Evolutionary conservation across 306 rosid species (phyloP).

Genomic region (Lupinus albus): DNA sequence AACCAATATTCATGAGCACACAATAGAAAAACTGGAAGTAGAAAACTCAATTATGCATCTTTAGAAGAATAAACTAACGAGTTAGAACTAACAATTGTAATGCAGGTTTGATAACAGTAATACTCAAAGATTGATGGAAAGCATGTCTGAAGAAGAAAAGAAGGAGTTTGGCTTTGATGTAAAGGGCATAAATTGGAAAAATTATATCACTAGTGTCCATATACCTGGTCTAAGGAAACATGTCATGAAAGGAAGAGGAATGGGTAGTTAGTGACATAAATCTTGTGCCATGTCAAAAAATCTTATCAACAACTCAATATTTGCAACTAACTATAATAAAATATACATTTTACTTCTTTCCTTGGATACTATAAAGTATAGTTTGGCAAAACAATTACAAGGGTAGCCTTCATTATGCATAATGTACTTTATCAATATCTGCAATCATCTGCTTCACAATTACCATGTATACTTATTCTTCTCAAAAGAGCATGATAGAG

Average conservation of each 20-base stretch:
- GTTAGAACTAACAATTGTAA: constrained; percentile 1
- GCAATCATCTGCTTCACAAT: constrained; percentile 2
- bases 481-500: too few relatives aligned
- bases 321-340: constrained; percentile 44
- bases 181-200: constrained; percentile 75
- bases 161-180: constrained; percentile 81
- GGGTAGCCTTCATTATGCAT: constrained; percentile 40
- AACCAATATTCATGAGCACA: too few relatives aligned
- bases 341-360: constrained; percentile 17
- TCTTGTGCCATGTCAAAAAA: constrained; percentile 32
- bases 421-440: constrained; percentile 48
- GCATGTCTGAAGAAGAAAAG: constrained; percentile 84
- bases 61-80: constrained; percentile 20
- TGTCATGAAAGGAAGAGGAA: constrained; percentile 87
- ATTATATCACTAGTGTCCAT: constrained; percentile 81
- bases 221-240: constrained; percentile 87
- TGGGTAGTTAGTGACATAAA: constrained; percentile 40
- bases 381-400: constrained; percentile 15
- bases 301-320: constrained; percentile 10
- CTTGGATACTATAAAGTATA: background rate
- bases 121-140: constrained; percentile 67
- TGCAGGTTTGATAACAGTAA: constrained; percentile 92
- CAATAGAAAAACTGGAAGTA: too few relatives aligned
- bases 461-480: background rate
- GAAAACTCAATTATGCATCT: background rate